Base-by-base conservation (phyloP, 495 filamentous ascomycete genomes). In the Geoglossum glabrum region DNA sequence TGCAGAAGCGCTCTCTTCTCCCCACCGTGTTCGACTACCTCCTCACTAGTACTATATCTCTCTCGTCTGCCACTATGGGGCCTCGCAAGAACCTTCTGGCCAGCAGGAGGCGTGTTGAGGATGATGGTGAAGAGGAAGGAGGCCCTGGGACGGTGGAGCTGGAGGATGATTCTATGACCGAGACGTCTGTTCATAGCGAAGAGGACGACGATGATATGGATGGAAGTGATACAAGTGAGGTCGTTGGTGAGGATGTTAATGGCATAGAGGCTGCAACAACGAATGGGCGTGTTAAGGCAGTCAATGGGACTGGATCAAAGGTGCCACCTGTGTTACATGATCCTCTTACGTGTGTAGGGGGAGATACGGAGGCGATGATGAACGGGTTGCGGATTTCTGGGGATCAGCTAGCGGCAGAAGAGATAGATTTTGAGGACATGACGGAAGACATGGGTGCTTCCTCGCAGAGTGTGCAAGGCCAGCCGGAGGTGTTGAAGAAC, bases 331-430 rank as follows among this genome's bases (percentile, higher is more conserved):
- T 25, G 11, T 33, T 34, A 4, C 30, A 46, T 3, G 46, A 36
- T 17, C 45, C 56, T 17, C 38, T 47, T 36, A 28, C 56, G 13
- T 25, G 23, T 23, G 46, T 45, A n/a, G 56, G 36, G 13, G 74
- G 79, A 40, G 92, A 95, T 67, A 92, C 88, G 23, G 84, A 90
- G 61, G 78, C 83, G 60, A 94, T 95, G 90, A 72, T 95, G 72
- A 89, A 88, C 61, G 84, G 86, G 30, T 66, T 96, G 56, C 82
- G 77, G 58, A 72, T 92, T 46, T 75, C 78, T 28, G 79, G 81
- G 56, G 73, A 76, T 52, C 69, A 70, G 46, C 71, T 68, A 19
- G 76, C 74, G 17, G 72, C 70, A 23, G 71, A 78, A 27, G 82
- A 75, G 57, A 65, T 88, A 26, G 74, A 84, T 60, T 88, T 87